Conservation (phyloP, 331 rosid species). For the Pyracantha coccinea region DNA sequence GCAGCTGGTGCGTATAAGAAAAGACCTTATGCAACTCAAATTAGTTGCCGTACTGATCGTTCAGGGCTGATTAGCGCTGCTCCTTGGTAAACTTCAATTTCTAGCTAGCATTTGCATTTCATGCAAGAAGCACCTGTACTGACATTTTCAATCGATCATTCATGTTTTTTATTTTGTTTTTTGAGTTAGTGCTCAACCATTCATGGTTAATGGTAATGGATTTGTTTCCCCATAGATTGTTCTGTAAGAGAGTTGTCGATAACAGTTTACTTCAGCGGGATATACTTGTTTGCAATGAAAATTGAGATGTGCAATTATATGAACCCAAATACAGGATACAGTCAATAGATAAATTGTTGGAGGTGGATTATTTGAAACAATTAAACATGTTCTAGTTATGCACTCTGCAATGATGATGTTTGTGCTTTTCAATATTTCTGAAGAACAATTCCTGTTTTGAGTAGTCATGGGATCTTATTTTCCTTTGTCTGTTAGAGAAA, state of each 20-base stretch:
- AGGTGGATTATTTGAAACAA: not conserved
- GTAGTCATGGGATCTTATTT: not conserved
- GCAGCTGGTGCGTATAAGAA: conserved; percentile 68
- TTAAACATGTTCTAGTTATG: not conserved
- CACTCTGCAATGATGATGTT: not conserved
- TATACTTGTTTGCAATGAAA: not conserved
- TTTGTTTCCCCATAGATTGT: not conserved
- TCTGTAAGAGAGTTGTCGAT: not conserved
- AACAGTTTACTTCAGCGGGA: not conserved
- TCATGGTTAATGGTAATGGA: not conserved
- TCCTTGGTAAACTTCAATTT: conserved; percentile 54
- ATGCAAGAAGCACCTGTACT: not conserved
- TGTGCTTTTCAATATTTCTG: not conserved
- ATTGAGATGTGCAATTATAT: not conserved
- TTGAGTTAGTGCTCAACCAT: not conserved
- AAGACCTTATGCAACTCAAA: conserved; percentile 60
- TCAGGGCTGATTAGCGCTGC: conserved; percentile 78
- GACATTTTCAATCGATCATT: not conserved
- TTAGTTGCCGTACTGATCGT: conserved; percentile 88
- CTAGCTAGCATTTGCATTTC: not conserved
- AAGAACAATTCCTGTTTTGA: not conserved
- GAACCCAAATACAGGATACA: not conserved
- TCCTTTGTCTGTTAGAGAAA: not conserved
- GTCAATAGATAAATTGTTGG: not conserved
- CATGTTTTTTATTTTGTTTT: not conserved